A percentile compares a stretch with the other conserved stretches of the same genome.
Conservation (phyloP, 257 asterid genomes). For the Scutellaria galericulata region DNA sequence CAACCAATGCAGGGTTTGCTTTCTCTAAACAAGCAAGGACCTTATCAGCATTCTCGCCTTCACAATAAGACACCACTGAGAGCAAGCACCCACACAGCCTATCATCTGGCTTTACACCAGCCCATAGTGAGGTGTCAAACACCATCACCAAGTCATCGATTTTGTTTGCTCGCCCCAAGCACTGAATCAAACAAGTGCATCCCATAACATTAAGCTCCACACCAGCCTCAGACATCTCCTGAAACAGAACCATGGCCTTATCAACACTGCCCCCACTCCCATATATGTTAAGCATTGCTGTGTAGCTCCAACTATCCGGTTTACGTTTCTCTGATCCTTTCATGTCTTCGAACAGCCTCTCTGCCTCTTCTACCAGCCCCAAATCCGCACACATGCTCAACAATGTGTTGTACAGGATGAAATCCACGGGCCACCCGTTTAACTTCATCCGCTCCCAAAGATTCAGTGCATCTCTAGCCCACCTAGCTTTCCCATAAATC, state of each 20-base stretch:
- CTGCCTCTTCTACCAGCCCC: conserved; percentile 89
- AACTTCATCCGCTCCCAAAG: conserved; percentile 87
- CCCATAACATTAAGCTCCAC: conserved; percentile 88
- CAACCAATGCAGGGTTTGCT: conserved; percentile 44
- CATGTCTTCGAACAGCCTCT: conserved; percentile 76
- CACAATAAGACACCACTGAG: conserved; percentile 71
- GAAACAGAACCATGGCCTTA: conserved; percentile 81
- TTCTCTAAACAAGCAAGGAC: conserved; percentile 65
- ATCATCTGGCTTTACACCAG: conserved; percentile 89
- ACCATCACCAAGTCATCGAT: conserved; percentile 77
- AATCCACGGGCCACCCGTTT: conserved; percentile 91
- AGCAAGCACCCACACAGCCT: conserved; percentile 86
- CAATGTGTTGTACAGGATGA: conserved; percentile 79
- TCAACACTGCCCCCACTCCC: conserved; percentile 82
- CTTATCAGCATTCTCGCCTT: conserved; percentile 63
- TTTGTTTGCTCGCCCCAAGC: conserved; percentile 76
- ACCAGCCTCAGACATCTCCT: conserved; percentile 63
- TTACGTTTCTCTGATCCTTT: conserved; percentile 55
- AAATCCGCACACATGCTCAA: conserved; percentile 97
- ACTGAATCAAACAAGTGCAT: conserved; percentile 85
- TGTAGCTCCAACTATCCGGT: conserved; percentile 89
- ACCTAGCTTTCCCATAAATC: conserved; percentile 91
- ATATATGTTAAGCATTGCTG: conserved; percentile 87
- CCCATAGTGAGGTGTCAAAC: conserved; percentile 50
- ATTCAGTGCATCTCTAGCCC: conserved; percentile 87